Base-by-base conservation (phyloP, 352 stramenopile genomes). In the Phytophthora chlamydospora region DNA sequence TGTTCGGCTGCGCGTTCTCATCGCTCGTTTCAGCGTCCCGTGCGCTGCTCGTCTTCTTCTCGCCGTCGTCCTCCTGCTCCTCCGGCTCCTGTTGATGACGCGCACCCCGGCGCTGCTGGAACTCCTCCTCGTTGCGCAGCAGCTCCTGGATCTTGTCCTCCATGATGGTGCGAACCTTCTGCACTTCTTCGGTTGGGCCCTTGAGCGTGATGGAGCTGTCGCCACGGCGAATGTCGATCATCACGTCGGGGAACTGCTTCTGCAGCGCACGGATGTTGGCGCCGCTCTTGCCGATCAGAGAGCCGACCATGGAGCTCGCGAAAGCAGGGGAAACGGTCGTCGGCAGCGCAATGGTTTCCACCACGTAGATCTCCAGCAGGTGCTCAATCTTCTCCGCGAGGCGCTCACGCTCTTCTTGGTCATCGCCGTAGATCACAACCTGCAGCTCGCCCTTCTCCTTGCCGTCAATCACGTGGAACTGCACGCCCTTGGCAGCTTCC, bases 271-370 rank as follows among this genome's bases (percentile, higher is more conserved):
- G 69, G 48, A 93, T 93, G 50, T 93, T 90, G 16, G 80, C 81
- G 10, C 85, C 85, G 38, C 77, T 89, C 71, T 91, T 93, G 49
- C 85, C 85, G 45, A 93, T 93, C 17, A 93, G 43, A 42, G 82
- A 81, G 17, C 85, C 85, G 19, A 91, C 49, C 56, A 93, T 80
- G n/a, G 70, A 78, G 42, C 62, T 71, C 9, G 62, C 64, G 24
- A 62, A 75, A 9, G 61, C 66, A 29, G 76, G 33, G 1, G 73
- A 78, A 1, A 75, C 64, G 9, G 61, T 69, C 13, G 59, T 69
- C 3, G 83, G 80, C 9, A 91, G 55, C 34, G 52, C 56, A 50
- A 93, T 78, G 11, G 62, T 80, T 41, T 84, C 66, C 0, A 88
- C 51, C 13, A 84, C 72, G 34, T 64, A 80, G 8, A 77, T 83